Evolutionary conservation across 805 yeast genomes (phyloP).

Genomic region (Metschnikowia arizonensis): DNA sequence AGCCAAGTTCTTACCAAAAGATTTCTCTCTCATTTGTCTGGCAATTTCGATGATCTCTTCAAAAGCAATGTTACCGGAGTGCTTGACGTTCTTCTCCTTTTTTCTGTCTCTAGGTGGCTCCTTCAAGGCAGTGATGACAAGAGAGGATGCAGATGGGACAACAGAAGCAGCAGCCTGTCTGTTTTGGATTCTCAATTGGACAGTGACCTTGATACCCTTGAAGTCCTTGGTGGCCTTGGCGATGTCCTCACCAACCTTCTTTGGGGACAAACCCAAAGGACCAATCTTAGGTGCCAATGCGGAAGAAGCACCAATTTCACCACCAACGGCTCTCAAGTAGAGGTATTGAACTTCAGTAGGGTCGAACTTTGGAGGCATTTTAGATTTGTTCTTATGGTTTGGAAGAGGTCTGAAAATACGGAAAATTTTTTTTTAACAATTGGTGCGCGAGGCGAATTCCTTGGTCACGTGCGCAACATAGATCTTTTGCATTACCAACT

Average conservation of each 20-base stretch:
- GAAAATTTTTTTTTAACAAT: conserved; percentile 15
- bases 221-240: conserved; percentile 99
- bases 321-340: conserved; percentile 99
- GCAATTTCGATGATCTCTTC: conserved; percentile 97
- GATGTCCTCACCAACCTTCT: conserved; percentile 99
- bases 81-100: conserved; percentile 99
- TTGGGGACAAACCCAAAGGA: conserved; percentile 99
- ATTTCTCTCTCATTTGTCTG: conserved; percentile 94
- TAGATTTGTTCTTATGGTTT: conserved; percentile 19
- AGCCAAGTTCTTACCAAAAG: conserved; percentile 95
- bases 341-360: conserved; percentile 97
- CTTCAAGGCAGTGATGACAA: conserved; percentile 97
- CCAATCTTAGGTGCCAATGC: conserved; percentile 99
- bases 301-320: conserved; percentile 99
- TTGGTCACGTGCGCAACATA: conserved; percentile 14
- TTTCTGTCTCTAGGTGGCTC: conserved; percentile 99
- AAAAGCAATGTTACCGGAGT: conserved; percentile 96
- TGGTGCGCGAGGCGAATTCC: conserved; percentile 11
- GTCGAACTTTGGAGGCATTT: conserved; percentile 97
- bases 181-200: conserved; percentile 97
- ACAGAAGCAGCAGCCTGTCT: conserved; percentile 99
- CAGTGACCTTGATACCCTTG: conserved; percentile 99
- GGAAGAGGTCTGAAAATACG: conserved; percentile 9
- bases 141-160: conserved; percentile 98
- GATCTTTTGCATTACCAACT: not conserved